phyloP scores from a whole-genome alignment of 345 rosid species.

The Syzygium grande region DNA sequence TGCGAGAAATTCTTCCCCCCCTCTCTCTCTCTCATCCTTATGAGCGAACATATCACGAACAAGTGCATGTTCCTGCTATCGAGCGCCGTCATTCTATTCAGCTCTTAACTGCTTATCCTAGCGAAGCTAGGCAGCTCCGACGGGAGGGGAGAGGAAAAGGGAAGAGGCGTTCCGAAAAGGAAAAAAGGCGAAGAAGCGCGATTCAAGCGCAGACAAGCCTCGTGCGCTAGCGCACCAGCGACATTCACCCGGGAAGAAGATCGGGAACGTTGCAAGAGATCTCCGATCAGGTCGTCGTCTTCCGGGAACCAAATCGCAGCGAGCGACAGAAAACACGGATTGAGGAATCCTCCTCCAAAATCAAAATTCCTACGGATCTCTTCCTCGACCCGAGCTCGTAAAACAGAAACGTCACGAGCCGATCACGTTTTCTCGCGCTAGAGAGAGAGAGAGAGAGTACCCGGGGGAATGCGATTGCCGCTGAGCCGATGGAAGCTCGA shows the following conservation, averaged over 20 bases:
- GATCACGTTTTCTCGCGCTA: neutral
- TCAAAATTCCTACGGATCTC: neutral
- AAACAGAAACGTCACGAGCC: neutral
- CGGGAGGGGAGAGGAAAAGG: neutral
- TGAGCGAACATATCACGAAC: neutral
- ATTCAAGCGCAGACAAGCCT: neutral
- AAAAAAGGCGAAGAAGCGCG: neutral
- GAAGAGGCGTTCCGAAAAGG: neutral
- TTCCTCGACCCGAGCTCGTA: neutral
- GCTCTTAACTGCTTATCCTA: neutral
- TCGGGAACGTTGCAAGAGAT: neutral
- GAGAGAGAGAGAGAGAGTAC: neutral
- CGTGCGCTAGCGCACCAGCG: accelerated
- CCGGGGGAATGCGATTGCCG: neutral
- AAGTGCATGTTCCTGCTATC: accelerated
- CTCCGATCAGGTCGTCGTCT: neutral
- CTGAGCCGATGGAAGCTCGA: neutral
- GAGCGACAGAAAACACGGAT: neutral
- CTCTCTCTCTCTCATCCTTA: neutral
- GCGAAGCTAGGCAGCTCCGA: neutral
- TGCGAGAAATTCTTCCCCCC: neutral
- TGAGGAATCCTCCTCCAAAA: neutral
- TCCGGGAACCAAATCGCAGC: neutral
- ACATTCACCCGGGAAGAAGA: neutral
- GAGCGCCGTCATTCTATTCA: neutral